Evolutionary conservation across 306 rosid species (phyloP).

Genomic region (Heteromeles arbutifolia): DNA sequence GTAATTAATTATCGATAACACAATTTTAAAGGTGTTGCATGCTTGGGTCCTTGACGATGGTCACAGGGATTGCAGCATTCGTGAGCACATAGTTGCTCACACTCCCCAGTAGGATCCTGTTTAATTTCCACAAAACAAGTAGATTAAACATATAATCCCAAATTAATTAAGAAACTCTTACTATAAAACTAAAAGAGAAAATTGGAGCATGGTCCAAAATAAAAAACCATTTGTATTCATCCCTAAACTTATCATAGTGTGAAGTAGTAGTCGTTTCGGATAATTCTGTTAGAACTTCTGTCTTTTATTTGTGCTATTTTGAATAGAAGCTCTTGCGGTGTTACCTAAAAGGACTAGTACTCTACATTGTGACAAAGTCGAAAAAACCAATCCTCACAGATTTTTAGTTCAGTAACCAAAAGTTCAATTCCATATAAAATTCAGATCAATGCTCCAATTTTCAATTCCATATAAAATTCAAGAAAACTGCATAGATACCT

Average conservation of each 20-base stretch:
- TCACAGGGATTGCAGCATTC: conserved; percentile 74
- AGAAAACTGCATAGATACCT: conserved; percentile 36
- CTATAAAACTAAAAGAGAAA: background rate
- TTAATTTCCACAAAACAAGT: background rate
- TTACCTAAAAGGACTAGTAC: too few species aligned
- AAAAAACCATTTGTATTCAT: background rate
- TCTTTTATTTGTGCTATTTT: too few species aligned
- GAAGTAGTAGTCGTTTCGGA: too few species aligned
- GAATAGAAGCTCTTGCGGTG: too few species aligned
- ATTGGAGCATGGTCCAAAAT: background rate
- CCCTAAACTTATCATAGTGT: too few species aligned
- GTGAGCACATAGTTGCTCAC: conserved; percentile 71
- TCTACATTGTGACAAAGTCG: too few species aligned
- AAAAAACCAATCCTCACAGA: background rate
- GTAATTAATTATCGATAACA: background rate
- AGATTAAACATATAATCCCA: background rate
- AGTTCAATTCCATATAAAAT: background rate
- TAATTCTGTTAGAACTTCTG: too few species aligned
- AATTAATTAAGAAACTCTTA: background rate
- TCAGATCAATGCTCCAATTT: background rate
- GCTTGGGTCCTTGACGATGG: conserved; percentile 60
- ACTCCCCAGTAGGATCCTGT: conserved; percentile 82
- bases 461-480: too few species aligned
- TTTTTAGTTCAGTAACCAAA: background rate
- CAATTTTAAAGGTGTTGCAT: background rate